Base-by-base conservation (phyloP, 164 flowering plant genomes). In the Nymphaea colorata region DNA sequence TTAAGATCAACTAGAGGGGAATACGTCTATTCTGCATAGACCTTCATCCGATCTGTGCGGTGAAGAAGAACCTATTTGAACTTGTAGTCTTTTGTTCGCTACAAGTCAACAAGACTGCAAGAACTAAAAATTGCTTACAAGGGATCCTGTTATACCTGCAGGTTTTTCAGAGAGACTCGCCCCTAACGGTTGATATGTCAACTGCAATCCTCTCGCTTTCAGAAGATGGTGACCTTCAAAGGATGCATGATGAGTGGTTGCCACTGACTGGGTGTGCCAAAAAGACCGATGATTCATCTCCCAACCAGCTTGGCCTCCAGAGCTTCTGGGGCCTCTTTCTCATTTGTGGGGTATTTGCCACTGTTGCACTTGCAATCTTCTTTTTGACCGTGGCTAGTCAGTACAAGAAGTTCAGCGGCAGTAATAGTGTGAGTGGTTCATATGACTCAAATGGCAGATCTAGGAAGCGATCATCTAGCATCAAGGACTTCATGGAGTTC, bases 281-380 rank as follows among this genome's bases (percentile, higher is more conserved):
- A 47, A 77, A 86, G 68, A 61, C 63, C 43, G 69, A 43, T 44
- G 72, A 79, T 69, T 71, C 67, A 25, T 88, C 88, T 44, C 78
- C 73, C 3, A 77, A 67, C 74, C 77, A 73, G 41, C 86, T 95
- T 16, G 78, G 84, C 6, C 89, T 92, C 7, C 73, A 42, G 16
- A 95, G 99, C 79, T 95, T 95, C 69, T 92, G 99, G 97, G 99
- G 99, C 43, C 83, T 92, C 18, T 92, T 90, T 73, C 84, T 90
- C 64, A 86, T 95, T 42, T 86, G 89, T 69, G 98, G 94, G 61
- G 61, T 83, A 41, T 82, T 84, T 2, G 87, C 93, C 77, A 62
- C 85, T 68, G 44, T 89, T 36, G 86, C 98, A 41, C 85, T 95
- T 55, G 36, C 72, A 2, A 45, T 82, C 11, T 94, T 88, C 75